phyloP scores from a whole-genome alignment of 1,284 basidiomycete species.

The Pterula multifida region DNA sequence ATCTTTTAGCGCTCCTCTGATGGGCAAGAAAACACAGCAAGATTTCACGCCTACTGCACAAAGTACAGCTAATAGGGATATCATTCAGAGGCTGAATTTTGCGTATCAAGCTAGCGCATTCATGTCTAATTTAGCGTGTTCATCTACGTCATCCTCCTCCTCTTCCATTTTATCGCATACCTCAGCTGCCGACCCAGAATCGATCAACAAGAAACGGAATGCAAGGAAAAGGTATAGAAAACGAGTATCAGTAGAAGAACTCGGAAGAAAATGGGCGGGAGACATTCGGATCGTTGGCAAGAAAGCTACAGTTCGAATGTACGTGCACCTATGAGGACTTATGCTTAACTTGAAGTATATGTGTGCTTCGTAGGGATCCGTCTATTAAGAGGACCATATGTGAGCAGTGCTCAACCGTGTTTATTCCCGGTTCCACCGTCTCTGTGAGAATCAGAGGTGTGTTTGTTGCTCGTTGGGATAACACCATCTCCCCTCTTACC shows the following conservation, averaged over 20 bases:
- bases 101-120: not conserved
- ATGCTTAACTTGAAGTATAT: too few relatives aligned
- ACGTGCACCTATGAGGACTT: too few relatives aligned
- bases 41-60: not conserved
- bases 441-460: constrained; percentile 52
- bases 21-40: not conserved
- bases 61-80: not conserved
- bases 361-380: constrained; percentile 54
- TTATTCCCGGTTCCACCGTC: constrained; percentile 57
- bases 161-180: too few relatives aligned
- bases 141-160: too few relatives aligned
- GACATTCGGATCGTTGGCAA: not conserved
- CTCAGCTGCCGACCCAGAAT: not conserved
- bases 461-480: constrained; percentile 13
- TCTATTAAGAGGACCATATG: constrained; percentile 68
- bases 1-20: too few relatives aligned
- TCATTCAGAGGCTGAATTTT: not conserved
- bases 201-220: not conserved
- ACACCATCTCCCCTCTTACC: not conserved
- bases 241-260: not conserved
- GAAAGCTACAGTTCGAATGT: not conserved
- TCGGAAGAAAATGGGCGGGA: not conserved
- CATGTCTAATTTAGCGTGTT: not conserved
- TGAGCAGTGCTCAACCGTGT: constrained; percentile 47
- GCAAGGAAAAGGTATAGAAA: not conserved